A percentile compares a stretch with the other conserved stretches of the same genome.
These are phyloP conservation scores for Geotrichum restrictum DNA, from an alignment of 1,139 yeast species.

Conservation along the genomic window DNA sequence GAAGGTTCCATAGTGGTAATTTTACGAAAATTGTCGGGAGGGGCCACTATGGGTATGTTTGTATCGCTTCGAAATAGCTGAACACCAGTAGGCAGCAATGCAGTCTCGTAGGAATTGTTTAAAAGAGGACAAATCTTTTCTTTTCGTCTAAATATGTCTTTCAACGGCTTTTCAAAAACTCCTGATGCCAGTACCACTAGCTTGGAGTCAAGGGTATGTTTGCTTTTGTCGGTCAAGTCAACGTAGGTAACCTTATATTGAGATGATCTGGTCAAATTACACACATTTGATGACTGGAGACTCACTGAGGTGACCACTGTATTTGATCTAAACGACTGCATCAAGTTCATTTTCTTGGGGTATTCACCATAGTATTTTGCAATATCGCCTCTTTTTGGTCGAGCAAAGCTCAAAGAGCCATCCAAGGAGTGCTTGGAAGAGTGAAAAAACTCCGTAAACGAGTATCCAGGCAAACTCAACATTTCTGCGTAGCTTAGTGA, in stretches of 20 bases:
- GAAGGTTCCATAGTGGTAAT: constrained; percentile 18
- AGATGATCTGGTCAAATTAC: not conserved
- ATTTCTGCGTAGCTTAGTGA: constrained; percentile 39
- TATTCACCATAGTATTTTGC: constrained; percentile 34
- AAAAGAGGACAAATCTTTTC: not conserved
- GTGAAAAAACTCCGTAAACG: constrained; percentile 31
- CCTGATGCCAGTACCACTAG: constrained; percentile 37
- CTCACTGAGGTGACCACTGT: constrained; percentile 26
- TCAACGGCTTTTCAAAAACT: constrained; percentile 31
- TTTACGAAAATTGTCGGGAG: constrained; percentile 15
- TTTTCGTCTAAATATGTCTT: not conserved
- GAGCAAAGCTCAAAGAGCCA: constrained; percentile 27
- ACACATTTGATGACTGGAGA: not conserved
- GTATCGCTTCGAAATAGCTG: constrained; percentile 7
- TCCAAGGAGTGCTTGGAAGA: constrained; percentile 17
- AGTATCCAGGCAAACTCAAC: constrained; percentile 37
- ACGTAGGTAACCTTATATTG: constrained; percentile 5
- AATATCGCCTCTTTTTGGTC: constrained; percentile 36
- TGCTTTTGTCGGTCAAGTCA: constrained; percentile 1
- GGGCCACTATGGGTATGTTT: constrained; percentile 12
- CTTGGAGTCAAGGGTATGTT: constrained; percentile 16
- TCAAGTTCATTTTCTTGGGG: constrained; percentile 30
- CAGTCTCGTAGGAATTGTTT: not conserved
- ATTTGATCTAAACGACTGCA: constrained; percentile 14
- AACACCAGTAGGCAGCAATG: not conserved